phyloP scores from a whole-genome alignment of 371 early-diverging fungal genomes.

The Gilbertella persicaria region DNA sequence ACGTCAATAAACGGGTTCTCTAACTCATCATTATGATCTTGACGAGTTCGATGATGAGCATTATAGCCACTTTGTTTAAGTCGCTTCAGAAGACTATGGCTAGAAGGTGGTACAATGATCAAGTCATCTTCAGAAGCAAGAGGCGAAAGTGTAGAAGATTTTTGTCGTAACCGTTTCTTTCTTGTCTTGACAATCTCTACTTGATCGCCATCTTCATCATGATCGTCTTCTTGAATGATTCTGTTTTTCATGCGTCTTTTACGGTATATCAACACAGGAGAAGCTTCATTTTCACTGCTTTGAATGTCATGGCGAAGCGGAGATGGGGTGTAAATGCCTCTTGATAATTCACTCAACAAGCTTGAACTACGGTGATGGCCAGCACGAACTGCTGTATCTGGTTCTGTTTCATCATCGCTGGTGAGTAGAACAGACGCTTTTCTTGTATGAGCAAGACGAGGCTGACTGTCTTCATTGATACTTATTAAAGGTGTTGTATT shows the following conservation, averaged over 20 bases:
- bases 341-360: conserved; percentile 1
- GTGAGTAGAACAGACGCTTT: not conserved
- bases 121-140: conserved; percentile 9
- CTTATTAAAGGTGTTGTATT: too few species aligned
- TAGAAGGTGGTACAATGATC: not conserved
- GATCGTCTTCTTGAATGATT: not conserved
- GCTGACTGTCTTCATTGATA: too few species aligned
- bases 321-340: conserved; percentile 7
- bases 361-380: not conserved
- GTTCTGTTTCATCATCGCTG: conserved; percentile 4
- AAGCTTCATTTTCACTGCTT: not conserved
- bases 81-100: not conserved
- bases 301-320: not conserved
- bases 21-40: not conserved
- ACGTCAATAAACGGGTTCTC: conserved; percentile 27
- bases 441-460: too few species aligned
- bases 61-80: not conserved
- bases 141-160: not conserved
- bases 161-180: not conserved
- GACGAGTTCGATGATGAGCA: not conserved
- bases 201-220: not conserved
- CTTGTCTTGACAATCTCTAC: not conserved
- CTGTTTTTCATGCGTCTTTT: conserved; percentile 4
- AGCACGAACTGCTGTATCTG: not conserved
- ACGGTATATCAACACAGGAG: not conserved